A percentile compares a stretch with the other conserved stretches of the same genome.
Evolutionary conservation across 495 filamentous ascomycete species (phyloP).

Genomic region (Penicillium tannophilum): DNA sequence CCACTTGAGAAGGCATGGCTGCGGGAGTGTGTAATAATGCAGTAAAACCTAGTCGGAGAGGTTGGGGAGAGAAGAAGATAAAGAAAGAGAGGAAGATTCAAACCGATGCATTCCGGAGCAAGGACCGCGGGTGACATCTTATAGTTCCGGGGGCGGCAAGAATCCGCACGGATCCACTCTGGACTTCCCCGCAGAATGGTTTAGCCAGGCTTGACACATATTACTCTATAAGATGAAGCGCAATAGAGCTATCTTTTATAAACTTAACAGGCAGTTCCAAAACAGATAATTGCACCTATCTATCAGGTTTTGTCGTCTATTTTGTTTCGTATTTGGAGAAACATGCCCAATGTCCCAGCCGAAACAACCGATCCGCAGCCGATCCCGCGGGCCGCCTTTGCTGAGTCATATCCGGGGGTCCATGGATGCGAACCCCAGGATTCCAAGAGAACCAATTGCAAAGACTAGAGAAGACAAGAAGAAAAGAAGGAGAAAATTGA

Average conservation of each 20-base stretch:
- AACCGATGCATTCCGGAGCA: not conserved
- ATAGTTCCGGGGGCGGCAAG: slow-evolving; percentile 12
- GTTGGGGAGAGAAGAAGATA: not conserved
- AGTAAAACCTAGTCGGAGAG: not conserved
- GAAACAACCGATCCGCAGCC: slow-evolving; percentile 26
- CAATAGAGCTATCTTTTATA: not conserved
- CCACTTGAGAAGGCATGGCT: slow-evolving; percentile 49
- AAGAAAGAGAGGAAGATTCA: not conserved
- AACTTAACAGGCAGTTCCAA: not conserved
- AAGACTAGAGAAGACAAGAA: no score
- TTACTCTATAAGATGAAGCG: not conserved
- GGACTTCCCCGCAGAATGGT: slow-evolving; percentile 8
- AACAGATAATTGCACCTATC: not conserved
- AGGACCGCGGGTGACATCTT: slow-evolving; percentile 6
- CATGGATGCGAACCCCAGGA: not conserved
- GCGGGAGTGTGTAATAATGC: not conserved
- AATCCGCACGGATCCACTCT: not conserved
- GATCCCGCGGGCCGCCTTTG: slow-evolving; percentile 30
- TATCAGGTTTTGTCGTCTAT: not conserved
- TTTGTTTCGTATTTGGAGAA: not conserved
- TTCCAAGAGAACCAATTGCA: no score
- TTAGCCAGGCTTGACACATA: not conserved
- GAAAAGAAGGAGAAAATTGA: no score
- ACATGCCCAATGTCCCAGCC: slow-evolving; percentile 5
- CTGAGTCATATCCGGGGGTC: slow-evolving; percentile 5